Base-by-base conservation (phyloP, 805 yeast genomes). In the Candida tallmaniae region DNA sequence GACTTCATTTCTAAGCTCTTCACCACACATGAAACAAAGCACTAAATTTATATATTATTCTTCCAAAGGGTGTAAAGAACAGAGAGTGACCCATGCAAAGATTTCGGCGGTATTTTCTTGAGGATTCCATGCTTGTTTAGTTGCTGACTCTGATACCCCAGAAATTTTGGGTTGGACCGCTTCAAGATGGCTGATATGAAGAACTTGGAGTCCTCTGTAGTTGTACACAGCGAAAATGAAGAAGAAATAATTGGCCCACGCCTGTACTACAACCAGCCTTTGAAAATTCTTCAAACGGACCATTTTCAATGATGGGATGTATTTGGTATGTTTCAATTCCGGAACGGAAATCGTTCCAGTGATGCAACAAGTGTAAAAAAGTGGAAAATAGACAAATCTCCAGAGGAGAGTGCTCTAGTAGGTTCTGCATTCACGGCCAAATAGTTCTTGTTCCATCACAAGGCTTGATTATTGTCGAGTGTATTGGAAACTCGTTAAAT, bases 41-140 rank as follows among this genome's bases (percentile, higher is more conserved):
- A 1, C 56, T 80, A 31, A 62, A 72, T 19, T 38, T 73, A 3
- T 71, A 75, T 45, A 46, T 70, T 3, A 35, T 39, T 1, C 69
- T 79, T 36, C 74, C 78, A 0, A 30, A 23, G 5, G 56, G 52
- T 3, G 32, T 38, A 40, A 22, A 37, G 30, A 1, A 28, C 26
- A 5, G 38, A 37, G 6, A 33, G 51, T 4, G n/a, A 30, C 33
- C 12, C 54, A 60, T 6, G 41, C 58, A n/a, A 46, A 50, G 34
- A 65, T 79, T 50, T 39, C 73, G 12, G 85, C 84, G 2, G 94
- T 88, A 7, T 67, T 77, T 0, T 83, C 95, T 0, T 79, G 95
- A 84, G 94, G 82, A 0, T 74, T 87, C 42, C 97, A 89, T 57
- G 87, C 96, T 2, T 75, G 88, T 3, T 57, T 89, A 32, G 88